These are phyloP conservation scores for Cytospora paraplurivora DNA, from an alignment of 2,329 filamentous ascomycete species.

Conservation along the genomic window DNA sequence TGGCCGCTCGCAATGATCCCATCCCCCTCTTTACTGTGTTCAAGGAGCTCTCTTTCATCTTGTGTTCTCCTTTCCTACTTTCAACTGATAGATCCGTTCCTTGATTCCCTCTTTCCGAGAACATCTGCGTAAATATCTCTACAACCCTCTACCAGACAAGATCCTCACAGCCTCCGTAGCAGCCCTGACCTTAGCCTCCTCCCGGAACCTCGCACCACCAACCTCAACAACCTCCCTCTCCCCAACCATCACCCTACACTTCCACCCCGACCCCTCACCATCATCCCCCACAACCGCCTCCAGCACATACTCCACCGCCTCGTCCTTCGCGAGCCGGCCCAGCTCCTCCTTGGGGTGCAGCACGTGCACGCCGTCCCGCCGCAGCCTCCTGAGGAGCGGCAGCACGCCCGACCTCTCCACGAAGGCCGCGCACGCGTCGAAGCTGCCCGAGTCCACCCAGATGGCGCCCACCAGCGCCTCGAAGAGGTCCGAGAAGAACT, in stretches of 20 bases:
- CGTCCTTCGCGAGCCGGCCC: slow-evolving; percentile 55
- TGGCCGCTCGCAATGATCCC: too few species aligned
- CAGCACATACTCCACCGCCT: slow-evolving; percentile 57
- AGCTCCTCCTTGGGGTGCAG: slow-evolving; percentile 70
- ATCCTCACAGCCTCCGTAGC: slow-evolving; percentile 52
- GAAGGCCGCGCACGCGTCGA: slow-evolving; percentile 61
- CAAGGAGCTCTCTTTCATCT: too few species aligned
- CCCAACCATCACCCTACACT: slow-evolving; percentile 54
- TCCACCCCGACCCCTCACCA: slow-evolving; percentile 33
- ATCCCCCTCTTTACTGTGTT: too few species aligned
- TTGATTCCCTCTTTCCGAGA: neutral
- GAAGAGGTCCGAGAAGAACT: slow-evolving; percentile 82
- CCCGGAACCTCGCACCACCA: slow-evolving; percentile 47
- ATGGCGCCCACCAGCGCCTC: slow-evolving; percentile 81
- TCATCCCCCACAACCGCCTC: slow-evolving; percentile 33
- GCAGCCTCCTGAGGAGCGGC: slow-evolving; percentile 60
- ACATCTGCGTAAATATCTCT: neutral
- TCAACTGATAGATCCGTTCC: neutral
- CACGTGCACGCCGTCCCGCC: slow-evolving; percentile 59
- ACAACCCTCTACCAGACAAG: neutral
- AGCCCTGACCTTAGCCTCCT: slow-evolving; percentile 59
- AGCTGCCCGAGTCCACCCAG: slow-evolving; percentile 74
- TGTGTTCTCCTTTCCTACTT: too few species aligned
- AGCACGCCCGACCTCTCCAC: slow-evolving; percentile 67
- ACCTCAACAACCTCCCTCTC: slow-evolving; percentile 49